These are phyloP conservation scores for Ophiostoma sp. DNA, from an alignment of 2,329 filamentous ascomycete genomes.

Conservation along the genomic window DNA sequence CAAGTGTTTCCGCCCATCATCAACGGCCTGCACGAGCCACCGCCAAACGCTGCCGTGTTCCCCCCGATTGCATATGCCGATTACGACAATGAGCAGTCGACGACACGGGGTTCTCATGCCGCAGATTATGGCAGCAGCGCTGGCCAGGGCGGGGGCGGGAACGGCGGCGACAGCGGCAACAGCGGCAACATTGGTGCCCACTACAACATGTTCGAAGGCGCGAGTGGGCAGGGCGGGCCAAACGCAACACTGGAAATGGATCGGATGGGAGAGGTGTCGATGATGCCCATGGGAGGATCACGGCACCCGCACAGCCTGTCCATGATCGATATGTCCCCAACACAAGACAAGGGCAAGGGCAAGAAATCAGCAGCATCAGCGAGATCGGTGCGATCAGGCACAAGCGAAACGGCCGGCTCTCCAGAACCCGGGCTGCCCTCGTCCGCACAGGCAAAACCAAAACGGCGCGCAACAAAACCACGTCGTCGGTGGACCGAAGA, in stretches of 20 bases:
- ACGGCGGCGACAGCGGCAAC: not conserved
- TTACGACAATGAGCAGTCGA: slow-evolving; percentile 47
- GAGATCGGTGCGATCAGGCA: slow-evolving; percentile 13
- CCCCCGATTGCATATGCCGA: slow-evolving; percentile 56
- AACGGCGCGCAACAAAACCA: slow-evolving; percentile 52
- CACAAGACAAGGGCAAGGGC: slow-evolving; percentile 15
- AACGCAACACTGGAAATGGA: slow-evolving; percentile 28
- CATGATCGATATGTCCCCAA: slow-evolving; percentile 8
- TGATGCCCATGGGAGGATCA: slow-evolving; percentile 2
- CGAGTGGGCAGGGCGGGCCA: slow-evolving; percentile 21
- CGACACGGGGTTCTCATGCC: slow-evolving; percentile 38
- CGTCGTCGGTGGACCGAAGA: slow-evolving; percentile 61
- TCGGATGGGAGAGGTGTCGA: slow-evolving; percentile 26
- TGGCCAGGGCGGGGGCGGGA: not conserved
- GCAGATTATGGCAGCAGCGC: slow-evolving; percentile 39
- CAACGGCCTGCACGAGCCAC: slow-evolving; percentile 58
- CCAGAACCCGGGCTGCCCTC: slow-evolving; percentile 24
- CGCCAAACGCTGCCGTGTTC: slow-evolving; percentile 56
- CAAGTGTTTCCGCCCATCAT: slow-evolving; percentile 58
- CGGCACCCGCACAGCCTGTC: slow-evolving; percentile 1
- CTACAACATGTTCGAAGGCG: slow-evolving; percentile 10
- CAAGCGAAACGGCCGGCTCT: slow-evolving; percentile 16
- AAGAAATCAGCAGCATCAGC: slow-evolving; percentile 29
- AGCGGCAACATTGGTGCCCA: slow-evolving; percentile 11
- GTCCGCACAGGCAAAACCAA: slow-evolving; percentile 36